phyloP scores from a whole-genome alignment of 2,329 filamentous ascomycete species.

The Eutypella sp. region DNA sequence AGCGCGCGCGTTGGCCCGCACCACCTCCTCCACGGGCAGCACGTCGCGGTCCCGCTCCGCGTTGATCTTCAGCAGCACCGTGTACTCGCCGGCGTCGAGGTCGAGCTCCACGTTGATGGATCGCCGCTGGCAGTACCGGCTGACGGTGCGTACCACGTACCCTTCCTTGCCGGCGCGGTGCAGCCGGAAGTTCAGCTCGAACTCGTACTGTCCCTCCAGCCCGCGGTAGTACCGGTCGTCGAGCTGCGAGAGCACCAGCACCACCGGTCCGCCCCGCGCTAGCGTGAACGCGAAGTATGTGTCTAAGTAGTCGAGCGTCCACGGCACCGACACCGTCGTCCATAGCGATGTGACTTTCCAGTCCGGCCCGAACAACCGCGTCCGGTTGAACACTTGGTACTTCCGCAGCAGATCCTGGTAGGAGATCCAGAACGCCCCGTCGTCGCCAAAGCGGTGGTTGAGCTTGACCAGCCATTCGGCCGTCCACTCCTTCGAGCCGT shows the following conservation, averaged over 20 bases:
- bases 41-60: constrained; percentile 53
- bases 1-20: constrained; percentile 57
- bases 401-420: constrained; percentile 56
- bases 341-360: constrained; percentile 46
- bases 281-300: constrained; percentile 49
- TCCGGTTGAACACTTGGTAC: constrained; percentile 54
- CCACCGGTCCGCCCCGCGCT: constrained; percentile 42
- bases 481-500: constrained; percentile 82
- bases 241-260: constrained; percentile 53
- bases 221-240: constrained; percentile 54
- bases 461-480: constrained; percentile 71
- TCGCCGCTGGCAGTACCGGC: constrained; percentile 58
- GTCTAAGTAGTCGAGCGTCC: constrained; percentile 51
- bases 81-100: constrained; percentile 70
- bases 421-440: constrained; percentile 61
- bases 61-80: constrained; percentile 69
- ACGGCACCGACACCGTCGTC: constrained; percentile 50
- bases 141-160: constrained; percentile 51
- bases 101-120: constrained; percentile 73
- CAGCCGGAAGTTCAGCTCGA: constrained; percentile 49
- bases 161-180: constrained; percentile 46
- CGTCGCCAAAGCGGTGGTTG: constrained; percentile 69
- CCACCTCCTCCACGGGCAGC: constrained; percentile 58
- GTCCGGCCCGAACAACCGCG: constrained; percentile 51
- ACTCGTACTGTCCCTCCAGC: constrained; percentile 51